phyloP scores from a whole-genome alignment of 148 eudicot species.

The Silene conica region DNA sequence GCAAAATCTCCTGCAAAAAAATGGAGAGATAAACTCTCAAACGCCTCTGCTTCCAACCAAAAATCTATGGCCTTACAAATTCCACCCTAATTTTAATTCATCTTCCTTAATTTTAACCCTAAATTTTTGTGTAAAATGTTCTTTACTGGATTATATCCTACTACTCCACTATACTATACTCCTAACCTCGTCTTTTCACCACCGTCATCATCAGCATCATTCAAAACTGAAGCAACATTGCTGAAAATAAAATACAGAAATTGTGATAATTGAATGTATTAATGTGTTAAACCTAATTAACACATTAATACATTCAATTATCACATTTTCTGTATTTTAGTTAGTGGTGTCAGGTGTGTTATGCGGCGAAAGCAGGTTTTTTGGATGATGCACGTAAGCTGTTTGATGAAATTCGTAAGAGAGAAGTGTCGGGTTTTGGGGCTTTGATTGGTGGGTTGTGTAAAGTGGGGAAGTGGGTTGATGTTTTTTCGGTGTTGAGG shows the following conservation, averaged over 20 bases:
- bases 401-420: constrained; percentile 55
- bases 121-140: constrained; percentile 15
- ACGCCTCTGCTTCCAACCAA: background rate
- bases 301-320: no score
- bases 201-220: constrained; percentile 8
- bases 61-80: constrained; percentile 4
- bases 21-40: constrained; percentile 5
- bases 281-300: constrained; percentile 17
- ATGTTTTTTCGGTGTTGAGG: constrained; percentile 32
- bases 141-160: constrained; percentile 21
- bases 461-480: constrained; percentile 42
- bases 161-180: constrained; percentile 7
- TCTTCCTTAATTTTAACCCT: background rate
- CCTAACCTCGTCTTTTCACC: constrained; percentile 21
- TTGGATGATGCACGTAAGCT: constrained; percentile 50
- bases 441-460: constrained; percentile 40
- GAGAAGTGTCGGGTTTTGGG: constrained; percentile 35
- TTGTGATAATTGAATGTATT: constrained; percentile 22
- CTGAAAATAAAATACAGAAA: constrained; percentile 10
- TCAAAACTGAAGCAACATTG: constrained; percentile 18
- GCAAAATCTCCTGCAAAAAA: background rate
- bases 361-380: constrained; percentile 23
- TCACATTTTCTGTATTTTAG: no score
- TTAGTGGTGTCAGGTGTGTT: constrained; percentile 31
- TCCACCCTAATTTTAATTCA: background rate